Evolutionary conservation across 2,329 filamentous ascomycete species (phyloP).

Genomic region (Eutypella sp.): DNA sequence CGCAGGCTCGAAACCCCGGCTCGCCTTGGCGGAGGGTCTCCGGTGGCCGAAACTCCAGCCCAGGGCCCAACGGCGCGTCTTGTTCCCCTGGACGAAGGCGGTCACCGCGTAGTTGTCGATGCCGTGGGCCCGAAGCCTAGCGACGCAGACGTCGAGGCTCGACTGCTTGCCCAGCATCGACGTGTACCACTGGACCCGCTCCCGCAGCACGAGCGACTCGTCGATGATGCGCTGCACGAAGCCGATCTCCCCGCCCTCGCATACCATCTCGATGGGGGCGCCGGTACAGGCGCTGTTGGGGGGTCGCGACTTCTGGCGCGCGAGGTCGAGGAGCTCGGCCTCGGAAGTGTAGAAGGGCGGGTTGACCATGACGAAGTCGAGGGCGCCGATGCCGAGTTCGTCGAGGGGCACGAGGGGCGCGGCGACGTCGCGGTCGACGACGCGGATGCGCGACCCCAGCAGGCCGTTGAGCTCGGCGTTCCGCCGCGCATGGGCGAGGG

Average conservation of each 20-base stretch:
- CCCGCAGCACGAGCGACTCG: constrained; percentile 58
- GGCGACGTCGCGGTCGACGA: constrained; percentile 50
- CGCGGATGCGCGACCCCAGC: constrained; percentile 51
- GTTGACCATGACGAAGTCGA: constrained; percentile 90
- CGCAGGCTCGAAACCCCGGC: constrained; percentile 36
- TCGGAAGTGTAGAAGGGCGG: constrained; percentile 86
- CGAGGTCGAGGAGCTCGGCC: constrained; percentile 62
- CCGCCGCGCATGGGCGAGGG: constrained; percentile 56
- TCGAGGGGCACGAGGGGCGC: constrained; percentile 61
- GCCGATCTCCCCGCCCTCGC: constrained; percentile 66
- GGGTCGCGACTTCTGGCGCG: constrained; percentile 58
- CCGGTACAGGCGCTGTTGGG: constrained; percentile 75
- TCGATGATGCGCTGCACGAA: constrained; percentile 68
- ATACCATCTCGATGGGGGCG: constrained; percentile 80
- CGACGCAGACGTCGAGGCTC: constrained; percentile 60
- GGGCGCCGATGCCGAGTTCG: constrained; percentile 39
- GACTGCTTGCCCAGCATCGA: constrained; percentile 81
- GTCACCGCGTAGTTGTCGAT: constrained; percentile 79
- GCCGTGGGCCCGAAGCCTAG: constrained; percentile 48
- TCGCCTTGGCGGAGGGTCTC: constrained; percentile 50
- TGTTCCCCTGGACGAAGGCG: constrained; percentile 70
- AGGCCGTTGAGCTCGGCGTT: constrained; percentile 68
- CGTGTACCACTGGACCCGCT: constrained; percentile 78
- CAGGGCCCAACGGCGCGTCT: constrained; percentile 80
- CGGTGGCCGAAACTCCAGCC: constrained; percentile 76